These are phyloP conservation scores for Gypsophila paniculata DNA, from an alignment of 179 eudicot species.

Conservation along the genomic window DNA sequence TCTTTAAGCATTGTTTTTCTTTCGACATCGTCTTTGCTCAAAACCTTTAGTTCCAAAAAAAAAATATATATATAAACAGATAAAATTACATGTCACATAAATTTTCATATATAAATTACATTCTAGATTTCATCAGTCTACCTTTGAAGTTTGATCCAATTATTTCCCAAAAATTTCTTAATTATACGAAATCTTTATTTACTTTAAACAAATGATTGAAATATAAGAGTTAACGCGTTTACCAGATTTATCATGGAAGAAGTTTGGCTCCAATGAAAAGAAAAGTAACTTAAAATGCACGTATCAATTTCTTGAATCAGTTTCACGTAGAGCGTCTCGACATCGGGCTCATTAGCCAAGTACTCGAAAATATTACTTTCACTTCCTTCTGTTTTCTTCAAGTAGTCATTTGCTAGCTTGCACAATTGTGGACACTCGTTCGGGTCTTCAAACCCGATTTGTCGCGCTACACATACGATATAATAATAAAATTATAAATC, in stretches of 20 bases:
- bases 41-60: slow-evolving; percentile 37
- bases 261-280: slow-evolving; percentile 73
- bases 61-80: no score
- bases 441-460: slow-evolving; percentile 68
- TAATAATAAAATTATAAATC: not conserved
- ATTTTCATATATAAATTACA: no score
- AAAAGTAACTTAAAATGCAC: slow-evolving; percentile 70
- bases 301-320: slow-evolving; percentile 72
- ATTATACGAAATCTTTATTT: no score
- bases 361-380: slow-evolving; percentile 57
- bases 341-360: slow-evolving; percentile 41
- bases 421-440: slow-evolving; percentile 60
- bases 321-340: slow-evolving; percentile 52
- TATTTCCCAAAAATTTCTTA: no score
- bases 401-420: slow-evolving; percentile 54
- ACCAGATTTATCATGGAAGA: slow-evolving; percentile 62
- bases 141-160: no score
- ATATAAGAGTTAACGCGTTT: not conserved
- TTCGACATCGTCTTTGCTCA: slow-evolving; percentile 46
- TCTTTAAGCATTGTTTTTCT: slow-evolving; percentile 49
- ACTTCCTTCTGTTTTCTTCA: slow-evolving; percentile 47
- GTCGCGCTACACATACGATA: slow-evolving; percentile 50
- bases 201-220: no score
- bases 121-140: no score
- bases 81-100: no score